Evolutionary conservation across 495 filamentous ascomycete species (phyloP), one percentile per base, ranked within the genome.

Genomic region (Penicillium paradoxum): DNA sequence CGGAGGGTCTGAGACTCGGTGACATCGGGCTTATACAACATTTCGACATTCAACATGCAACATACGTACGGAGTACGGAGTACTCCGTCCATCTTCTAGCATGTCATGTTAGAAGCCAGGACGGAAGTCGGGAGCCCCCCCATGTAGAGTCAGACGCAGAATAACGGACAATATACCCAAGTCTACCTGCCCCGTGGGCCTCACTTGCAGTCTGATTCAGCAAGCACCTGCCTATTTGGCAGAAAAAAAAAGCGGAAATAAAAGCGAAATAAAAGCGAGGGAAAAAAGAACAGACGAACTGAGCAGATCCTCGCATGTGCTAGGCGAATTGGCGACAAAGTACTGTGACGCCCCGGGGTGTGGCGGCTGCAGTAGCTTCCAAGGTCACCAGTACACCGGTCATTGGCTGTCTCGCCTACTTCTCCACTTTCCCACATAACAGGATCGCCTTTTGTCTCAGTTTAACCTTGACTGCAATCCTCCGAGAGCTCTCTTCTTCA

Each of bases 101-200:
- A 27, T 27, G 25, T 27, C 25, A 27, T 8, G n/a, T 27, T 27
- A 3, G 37, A 39, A 43, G 7, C 24, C 21, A 34, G 14, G 32
- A 13, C 32, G 10, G 14, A 34, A 13, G 32, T 11, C 27, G 6
- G 17, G 17, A n/a, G 42, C 30, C 29, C 24, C 6, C 42, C 17
- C 30, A 36, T 11, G 45, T 47, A 36, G 45, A n/a, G 32, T 36
- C 30, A n/a, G 19, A 22, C 30, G 10, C 30, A 25, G 30, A 17
- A 36, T 6, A 24, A 47, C 47, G 47, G 47, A 41, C 47, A 32
- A 30, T 40, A 49, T 49, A 49, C 47, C 25, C 29, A 49, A 49
- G 36, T 49, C 45, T 47, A 47, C n/a, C n/a, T n/a, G n/a, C n/a
- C 45, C 17, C 32, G 32, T 34, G 32, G 30, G 10, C 30, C 9